Evolutionary conservation across 345 rosid genomes (phyloP).

Genomic region (Citrus hindsii): DNA sequence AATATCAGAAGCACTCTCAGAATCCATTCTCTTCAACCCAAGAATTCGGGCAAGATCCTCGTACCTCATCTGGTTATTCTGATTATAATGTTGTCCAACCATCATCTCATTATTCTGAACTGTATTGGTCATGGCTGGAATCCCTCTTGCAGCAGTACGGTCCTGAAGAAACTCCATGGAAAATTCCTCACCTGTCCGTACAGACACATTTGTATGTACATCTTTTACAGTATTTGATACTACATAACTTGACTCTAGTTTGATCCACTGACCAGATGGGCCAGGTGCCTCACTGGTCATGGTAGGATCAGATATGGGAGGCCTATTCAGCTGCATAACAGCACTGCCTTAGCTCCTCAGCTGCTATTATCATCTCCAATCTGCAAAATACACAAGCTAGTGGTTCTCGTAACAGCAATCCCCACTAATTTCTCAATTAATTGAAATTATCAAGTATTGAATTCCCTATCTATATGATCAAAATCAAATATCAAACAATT

Average conservation of each 20-base stretch:
- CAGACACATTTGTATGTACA: constrained; percentile 40
- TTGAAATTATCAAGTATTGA: background rate
- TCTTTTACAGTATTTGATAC: constrained; percentile 23
- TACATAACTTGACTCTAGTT: constrained; percentile 24
- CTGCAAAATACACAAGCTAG: background rate
- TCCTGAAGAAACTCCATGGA: constrained; percentile 62
- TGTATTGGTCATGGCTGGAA: constrained; percentile 13
- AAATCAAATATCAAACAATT: constrained; percentile 13
- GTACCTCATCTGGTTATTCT: constrained; percentile 35
- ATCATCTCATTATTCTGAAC: constrained; percentile 23
- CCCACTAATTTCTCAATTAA: background rate
- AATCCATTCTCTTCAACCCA: constrained; percentile 53
- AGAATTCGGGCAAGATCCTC: constrained; percentile 44
- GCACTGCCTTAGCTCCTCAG: constrained; percentile 10
- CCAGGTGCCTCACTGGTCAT: constrained; percentile 29
- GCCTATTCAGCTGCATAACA: constrained; percentile 13
- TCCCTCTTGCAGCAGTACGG: constrained; percentile 25
- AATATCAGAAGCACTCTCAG: constrained; percentile 43
- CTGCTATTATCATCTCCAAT: constrained; percentile 14
- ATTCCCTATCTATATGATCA: background rate
- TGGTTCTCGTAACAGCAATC: constrained; percentile 9
- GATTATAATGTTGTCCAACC: constrained; percentile 28
- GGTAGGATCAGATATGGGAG: constrained; percentile 8
- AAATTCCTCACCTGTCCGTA: constrained; percentile 66
- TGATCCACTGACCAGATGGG: constrained; percentile 31